These are phyloP conservation scores for Ambrosia hybrid DNA, from an alignment of 140 eudicot species.

Conservation along the genomic window DNA sequence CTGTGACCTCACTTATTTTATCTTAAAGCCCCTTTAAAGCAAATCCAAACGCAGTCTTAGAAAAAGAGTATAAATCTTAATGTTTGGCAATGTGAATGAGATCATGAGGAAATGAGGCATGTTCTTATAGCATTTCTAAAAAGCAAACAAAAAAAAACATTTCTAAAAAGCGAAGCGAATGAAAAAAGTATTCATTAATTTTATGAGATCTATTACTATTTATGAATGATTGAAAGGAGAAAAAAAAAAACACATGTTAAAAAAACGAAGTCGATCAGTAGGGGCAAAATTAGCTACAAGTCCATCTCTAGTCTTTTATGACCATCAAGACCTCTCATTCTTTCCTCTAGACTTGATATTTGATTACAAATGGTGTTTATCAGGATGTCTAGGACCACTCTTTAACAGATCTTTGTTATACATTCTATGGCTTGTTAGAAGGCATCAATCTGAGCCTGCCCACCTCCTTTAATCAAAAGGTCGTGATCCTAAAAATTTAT, in stretches of 20 bases:
- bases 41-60: no score
- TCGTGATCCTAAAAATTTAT: not conserved
- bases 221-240: not conserved
- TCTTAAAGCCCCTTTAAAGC: no score
- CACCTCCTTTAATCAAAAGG: not conserved
- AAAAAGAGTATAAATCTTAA: no score
- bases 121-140: no score
- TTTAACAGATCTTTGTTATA: not conserved
- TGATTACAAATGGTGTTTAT: not conserved
- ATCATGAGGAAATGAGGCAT: no score
- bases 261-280: not conserved
- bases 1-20: no score
- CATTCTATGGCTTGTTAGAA: not conserved
- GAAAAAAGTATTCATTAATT: not conserved
- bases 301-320: constrained; percentile 1
- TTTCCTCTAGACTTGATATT: not conserved
- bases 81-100: no score
- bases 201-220: not conserved
- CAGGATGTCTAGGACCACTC: not conserved
- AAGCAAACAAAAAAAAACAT: no score
- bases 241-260: constrained; percentile 1
- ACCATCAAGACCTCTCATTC: constrained; percentile 4
- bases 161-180: no score
- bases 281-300: not conserved
- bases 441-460: not conserved